These are phyloP conservation scores for Epichloe glyceriae DNA, from an alignment of 2,329 filamentous ascomycete species.

Conservation along the genomic window DNA sequence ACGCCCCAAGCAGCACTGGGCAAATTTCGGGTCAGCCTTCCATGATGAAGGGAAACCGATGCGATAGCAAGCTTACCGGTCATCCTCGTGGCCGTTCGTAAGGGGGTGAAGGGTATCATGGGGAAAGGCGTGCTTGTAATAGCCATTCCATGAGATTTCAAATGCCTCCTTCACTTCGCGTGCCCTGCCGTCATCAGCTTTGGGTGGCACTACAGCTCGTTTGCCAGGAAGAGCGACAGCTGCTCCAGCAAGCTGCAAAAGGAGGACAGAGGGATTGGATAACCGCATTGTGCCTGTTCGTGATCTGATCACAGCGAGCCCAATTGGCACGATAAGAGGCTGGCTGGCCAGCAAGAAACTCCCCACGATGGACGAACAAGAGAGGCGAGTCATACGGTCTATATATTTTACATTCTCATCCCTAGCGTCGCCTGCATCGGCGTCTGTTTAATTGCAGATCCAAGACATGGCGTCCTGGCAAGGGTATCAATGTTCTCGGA, in stretches of 20 bases:
- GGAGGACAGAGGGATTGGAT: constrained; percentile 4
- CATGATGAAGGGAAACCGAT: not conserved
- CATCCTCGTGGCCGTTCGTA: constrained; percentile 51
- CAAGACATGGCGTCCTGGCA: constrained; percentile 5
- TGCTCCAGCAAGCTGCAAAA: constrained; percentile 5
- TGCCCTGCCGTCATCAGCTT: constrained; percentile 30
- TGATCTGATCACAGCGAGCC: not conserved
- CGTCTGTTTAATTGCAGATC: not conserved
- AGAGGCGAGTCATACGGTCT: not conserved
- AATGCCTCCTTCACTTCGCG: constrained; percentile 57
- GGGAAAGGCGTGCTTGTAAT: constrained; percentile 61
- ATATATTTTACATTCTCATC: not conserved
- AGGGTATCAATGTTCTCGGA: not conserved
- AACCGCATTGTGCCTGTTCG: constrained; percentile 6
- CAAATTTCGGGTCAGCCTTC: too few relatives aligned
- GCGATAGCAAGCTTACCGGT: constrained; percentile 40
- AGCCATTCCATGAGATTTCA: constrained; percentile 57
- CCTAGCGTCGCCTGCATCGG: not conserved
- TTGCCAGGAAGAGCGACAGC: constrained; percentile 5
- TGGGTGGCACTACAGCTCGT: constrained; percentile 3
- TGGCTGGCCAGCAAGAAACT: not conserved
- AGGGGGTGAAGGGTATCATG: constrained; percentile 64
- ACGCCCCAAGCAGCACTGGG: constrained; percentile 72
- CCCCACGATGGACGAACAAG: not conserved
- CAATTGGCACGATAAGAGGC: not conserved